phyloP scores from a whole-genome alignment of 208 protist species.

The Herpetomonas tarakana region DNA sequence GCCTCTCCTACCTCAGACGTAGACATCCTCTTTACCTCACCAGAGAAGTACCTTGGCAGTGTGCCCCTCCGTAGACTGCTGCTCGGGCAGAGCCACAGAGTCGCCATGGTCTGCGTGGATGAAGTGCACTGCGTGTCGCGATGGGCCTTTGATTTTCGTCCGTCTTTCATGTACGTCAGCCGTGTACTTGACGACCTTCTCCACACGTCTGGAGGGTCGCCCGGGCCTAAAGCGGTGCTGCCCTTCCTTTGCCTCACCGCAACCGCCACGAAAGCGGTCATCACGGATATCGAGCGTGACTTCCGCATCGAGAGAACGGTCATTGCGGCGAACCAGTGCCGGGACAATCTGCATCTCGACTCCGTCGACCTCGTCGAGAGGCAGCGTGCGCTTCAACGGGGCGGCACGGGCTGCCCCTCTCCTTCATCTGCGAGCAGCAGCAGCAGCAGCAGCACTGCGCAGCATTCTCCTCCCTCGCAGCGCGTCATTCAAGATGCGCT shows the following conservation, averaged over 20 bases:
- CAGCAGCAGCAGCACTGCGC: not conserved
- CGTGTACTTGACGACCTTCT: constrained; percentile 39
- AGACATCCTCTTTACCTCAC: constrained; percentile 86
- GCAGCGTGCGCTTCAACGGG: constrained; percentile 11
- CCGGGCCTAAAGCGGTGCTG: not conserved
- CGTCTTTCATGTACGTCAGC: constrained; percentile 78
- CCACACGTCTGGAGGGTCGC: not conserved
- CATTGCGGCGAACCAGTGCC: constrained; percentile 30
- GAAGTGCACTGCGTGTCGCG: constrained; percentile 97
- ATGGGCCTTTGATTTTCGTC: constrained; percentile 96
- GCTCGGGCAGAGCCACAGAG: constrained; percentile 37
- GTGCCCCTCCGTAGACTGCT: constrained; percentile 40
- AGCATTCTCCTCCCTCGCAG: constrained; percentile 23
- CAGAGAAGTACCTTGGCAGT: constrained; percentile 68
- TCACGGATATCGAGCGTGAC: constrained; percentile 60
- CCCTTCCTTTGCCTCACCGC: constrained; percentile 86
- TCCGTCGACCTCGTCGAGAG: constrained; percentile 32
- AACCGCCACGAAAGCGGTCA: constrained; percentile 73
- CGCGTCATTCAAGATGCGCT: constrained; percentile 56
- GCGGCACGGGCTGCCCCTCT: not conserved
- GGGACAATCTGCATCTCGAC: constrained; percentile 63
- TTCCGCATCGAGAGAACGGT: constrained; percentile 71
- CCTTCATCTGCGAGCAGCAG: constrained; percentile 4
- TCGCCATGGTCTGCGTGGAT: constrained; percentile 91
- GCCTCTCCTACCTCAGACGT: constrained; percentile 35